phyloP scores from a whole-genome alignment of 2,329 filamentous ascomycete species.

The Colletotrichum australisinense region DNA sequence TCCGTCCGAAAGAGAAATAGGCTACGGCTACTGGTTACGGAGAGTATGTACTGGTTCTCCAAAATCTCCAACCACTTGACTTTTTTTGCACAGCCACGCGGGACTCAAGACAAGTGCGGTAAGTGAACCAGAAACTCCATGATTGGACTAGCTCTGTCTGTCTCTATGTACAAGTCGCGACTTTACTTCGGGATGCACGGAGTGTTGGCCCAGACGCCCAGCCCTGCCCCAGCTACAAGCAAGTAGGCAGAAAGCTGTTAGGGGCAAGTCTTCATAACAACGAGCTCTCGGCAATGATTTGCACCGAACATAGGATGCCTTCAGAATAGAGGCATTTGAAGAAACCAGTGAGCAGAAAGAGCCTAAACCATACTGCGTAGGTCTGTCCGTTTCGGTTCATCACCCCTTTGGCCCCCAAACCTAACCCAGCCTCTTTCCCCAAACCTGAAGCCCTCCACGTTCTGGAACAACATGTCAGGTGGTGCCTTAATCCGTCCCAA shows the following conservation, averaged over 20 bases:
- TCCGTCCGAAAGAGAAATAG: not conserved
- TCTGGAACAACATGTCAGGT: constrained; percentile 20
- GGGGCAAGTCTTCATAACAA: too few species aligned
- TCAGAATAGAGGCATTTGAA: too few species aligned
- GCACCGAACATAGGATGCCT: too few species aligned
- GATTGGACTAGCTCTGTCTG: not conserved
- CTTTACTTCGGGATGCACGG: not conserved
- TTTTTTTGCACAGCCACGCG: constrained; percentile 3
- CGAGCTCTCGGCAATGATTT: too few species aligned
- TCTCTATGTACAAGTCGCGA: not conserved
- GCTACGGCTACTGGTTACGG: too few species aligned
- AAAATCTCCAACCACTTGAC: not conserved
- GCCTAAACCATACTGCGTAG: not conserved
- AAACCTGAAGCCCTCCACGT: constrained; percentile 9
- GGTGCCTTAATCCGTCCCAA: constrained; percentile 24
- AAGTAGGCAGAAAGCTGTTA: not conserved
- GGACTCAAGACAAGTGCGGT: not conserved
- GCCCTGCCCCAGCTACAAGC: not conserved
- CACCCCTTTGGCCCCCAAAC: constrained; percentile 1
- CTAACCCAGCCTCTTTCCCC: not conserved
- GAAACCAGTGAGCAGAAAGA: not conserved
- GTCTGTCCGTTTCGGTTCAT: not conserved
- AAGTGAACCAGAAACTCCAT: not conserved
- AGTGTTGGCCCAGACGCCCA: not conserved
- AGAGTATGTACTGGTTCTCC: not conserved